Evolutionary conservation across 345 rosid species (phyloP).

Genomic region (Ailanthus altissimus): DNA sequence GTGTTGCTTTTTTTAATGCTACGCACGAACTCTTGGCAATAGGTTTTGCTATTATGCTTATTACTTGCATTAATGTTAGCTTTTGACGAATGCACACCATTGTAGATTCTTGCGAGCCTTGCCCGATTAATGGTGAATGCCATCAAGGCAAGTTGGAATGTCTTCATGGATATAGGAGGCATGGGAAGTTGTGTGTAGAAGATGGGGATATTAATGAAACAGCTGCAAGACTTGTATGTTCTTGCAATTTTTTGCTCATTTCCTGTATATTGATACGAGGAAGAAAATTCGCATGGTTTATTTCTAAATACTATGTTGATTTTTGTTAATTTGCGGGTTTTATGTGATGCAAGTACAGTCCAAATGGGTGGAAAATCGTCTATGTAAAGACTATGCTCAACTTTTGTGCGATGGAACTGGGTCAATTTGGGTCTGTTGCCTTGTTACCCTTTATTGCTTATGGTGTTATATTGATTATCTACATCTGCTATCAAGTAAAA

Average conservation of each 20-base stretch:
- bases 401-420: slow-evolving; percentile 66
- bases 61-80: background rate
- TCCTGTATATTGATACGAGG: slow-evolving; percentile 25
- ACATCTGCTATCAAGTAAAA: background rate
- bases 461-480: slow-evolving; percentile 3
- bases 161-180: slow-evolving; percentile 57
- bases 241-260: slow-evolving; percentile 31
- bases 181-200: slow-evolving; percentile 68
- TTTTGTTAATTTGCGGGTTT: slow-evolving; percentile 27
- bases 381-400: slow-evolving; percentile 64
- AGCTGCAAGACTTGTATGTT: slow-evolving; percentile 74
- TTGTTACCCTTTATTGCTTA: slow-evolving; percentile 3
- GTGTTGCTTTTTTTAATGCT: background rate
- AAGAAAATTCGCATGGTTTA: background rate
- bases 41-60: slow-evolving; percentile 2
- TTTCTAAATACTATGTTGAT: background rate
- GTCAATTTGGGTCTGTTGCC: slow-evolving; percentile 59
- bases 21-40: background rate
- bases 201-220: slow-evolving; percentile 74
- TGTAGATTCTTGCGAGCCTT: slow-evolving; percentile 77
- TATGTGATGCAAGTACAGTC: slow-evolving; percentile 49
- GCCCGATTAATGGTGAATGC: slow-evolving; percentile 73
- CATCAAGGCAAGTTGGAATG: slow-evolving; percentile 69
- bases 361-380: slow-evolving; percentile 48
- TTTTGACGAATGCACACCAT: slow-evolving; percentile 5